A percentile compares a stretch with the other conserved stretches of the same genome.
These are phyloP conservation scores for Golubevia sp. DNA, from an alignment of 1,284 basidiomycete genomes.

Conservation along the genomic window DNA sequence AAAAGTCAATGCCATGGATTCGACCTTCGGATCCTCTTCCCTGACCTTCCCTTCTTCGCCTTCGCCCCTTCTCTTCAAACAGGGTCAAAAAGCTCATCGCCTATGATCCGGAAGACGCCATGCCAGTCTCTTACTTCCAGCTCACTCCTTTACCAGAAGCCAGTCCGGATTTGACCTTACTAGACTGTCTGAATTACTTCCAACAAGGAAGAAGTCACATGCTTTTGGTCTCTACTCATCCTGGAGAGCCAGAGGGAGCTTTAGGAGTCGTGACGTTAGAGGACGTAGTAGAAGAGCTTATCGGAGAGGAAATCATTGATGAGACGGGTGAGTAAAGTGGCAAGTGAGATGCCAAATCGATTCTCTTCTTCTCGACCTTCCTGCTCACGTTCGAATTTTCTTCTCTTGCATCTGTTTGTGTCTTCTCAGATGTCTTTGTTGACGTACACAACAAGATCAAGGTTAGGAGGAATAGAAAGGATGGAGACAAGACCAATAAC, in stretches of 20 bases:
- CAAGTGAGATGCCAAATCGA: too few species aligned
- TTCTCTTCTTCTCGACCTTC: too few species aligned
- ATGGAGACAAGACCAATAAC: conserved; percentile 50
- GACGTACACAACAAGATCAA: conserved; percentile 28
- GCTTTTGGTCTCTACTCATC: conserved; percentile 80
- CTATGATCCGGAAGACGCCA: conserved; percentile 82
- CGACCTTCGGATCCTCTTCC: conserved; percentile 1
- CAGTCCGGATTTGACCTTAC: conserved; percentile 74
- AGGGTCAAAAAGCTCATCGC: conserved; percentile 73
- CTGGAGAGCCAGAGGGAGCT: conserved; percentile 78
- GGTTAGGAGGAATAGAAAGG: conserved; percentile 11
- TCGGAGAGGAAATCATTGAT: conserved; percentile 58
- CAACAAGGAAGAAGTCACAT: conserved; percentile 95
- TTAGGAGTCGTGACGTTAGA: conserved; percentile 64
- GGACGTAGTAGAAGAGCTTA: conserved; percentile 69
- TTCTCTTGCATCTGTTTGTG: background rate
- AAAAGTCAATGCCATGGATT: too few species aligned
- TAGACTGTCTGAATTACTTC: conserved; percentile 64
- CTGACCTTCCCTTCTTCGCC: conserved; percentile 7
- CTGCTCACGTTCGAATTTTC: too few species aligned
- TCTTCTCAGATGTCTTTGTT: conserved; percentile 41
- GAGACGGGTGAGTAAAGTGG: conserved; percentile 21
- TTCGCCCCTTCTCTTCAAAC: background rate
- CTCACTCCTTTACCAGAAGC: conserved; percentile 84
- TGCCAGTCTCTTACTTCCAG: conserved; percentile 70